A percentile compares a stretch with the other conserved stretches of the same genome.
phyloP scores from a whole-genome alignment of 148 eudicot genomes.

The Mesembryanthemum crystallinum region DNA sequence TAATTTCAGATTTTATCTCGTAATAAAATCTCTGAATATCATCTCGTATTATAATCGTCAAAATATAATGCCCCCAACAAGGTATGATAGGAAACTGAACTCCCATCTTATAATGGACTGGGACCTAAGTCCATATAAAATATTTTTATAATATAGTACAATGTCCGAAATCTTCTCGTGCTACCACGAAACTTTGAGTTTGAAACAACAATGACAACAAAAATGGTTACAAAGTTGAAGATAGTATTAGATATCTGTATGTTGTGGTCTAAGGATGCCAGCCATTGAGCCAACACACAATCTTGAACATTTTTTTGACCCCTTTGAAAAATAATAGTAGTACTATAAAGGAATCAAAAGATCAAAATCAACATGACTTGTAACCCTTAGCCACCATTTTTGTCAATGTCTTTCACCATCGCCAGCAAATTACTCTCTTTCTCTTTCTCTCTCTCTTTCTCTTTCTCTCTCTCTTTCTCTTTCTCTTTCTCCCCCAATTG shows the following conservation, averaged over 20 bases:
- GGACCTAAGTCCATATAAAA: too few relatives aligned
- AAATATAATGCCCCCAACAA: too few relatives aligned
- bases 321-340: background rate
- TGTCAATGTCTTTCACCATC: background rate
- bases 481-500: background rate
- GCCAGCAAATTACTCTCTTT: background rate
- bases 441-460: background rate
- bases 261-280: conserved; percentile 23
- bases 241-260: conserved; percentile 4
- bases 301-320: background rate
- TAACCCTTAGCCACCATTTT: conserved; percentile 7
- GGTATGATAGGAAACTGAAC: too few relatives aligned
- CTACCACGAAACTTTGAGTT: background rate
- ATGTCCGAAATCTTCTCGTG: too few relatives aligned
- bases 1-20: too few relatives aligned
- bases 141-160: too few relatives aligned
- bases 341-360: background rate
- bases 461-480: background rate
- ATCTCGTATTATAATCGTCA: too few relatives aligned
- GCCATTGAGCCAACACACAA: conserved; percentile 16
- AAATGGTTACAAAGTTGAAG: background rate
- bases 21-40: too few relatives aligned
- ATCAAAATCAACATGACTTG: background rate
- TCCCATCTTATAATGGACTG: too few relatives aligned
- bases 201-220: background rate